Percentiles rank a stretch among this genome's conserved stretches.
Evolutionary conservation across 306 rosid genomes (phyloP).

Genomic region (Citrullus amarus): DNA sequence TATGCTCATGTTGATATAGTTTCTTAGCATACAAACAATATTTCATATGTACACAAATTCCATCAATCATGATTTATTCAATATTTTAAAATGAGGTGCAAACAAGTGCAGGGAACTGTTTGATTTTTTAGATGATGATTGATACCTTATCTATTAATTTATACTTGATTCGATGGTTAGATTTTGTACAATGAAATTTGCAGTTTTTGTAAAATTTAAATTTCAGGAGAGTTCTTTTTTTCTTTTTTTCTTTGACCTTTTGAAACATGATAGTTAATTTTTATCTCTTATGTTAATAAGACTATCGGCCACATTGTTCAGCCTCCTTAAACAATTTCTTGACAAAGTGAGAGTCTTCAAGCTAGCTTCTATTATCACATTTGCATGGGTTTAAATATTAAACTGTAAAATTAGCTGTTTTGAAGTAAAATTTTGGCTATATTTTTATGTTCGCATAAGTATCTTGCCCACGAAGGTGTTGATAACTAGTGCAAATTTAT

Average conservation of each 20-base stretch:
- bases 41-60: no score
- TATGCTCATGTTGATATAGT: no score
- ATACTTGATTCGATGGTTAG: background rate
- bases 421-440: background rate
- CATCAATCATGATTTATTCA: no score
- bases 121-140: background rate
- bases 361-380: background rate
- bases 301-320: background rate
- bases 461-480: no score
- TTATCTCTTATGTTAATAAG: no score
- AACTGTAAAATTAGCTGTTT: background rate
- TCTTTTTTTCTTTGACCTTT: no score
- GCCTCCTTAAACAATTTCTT: background rate
- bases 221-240: background rate
- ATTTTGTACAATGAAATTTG: background rate
- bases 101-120: no score
- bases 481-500: no score
- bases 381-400: background rate
- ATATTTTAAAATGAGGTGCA: no score
- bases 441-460: background rate
- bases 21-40: no score
- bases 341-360: background rate
- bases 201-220: background rate
- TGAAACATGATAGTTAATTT: no score
- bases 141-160: no score